Evolutionary conservation across 2,329 filamentous ascomycete genomes (phyloP).

Genomic region (Helicocarpus griseus): DNA sequence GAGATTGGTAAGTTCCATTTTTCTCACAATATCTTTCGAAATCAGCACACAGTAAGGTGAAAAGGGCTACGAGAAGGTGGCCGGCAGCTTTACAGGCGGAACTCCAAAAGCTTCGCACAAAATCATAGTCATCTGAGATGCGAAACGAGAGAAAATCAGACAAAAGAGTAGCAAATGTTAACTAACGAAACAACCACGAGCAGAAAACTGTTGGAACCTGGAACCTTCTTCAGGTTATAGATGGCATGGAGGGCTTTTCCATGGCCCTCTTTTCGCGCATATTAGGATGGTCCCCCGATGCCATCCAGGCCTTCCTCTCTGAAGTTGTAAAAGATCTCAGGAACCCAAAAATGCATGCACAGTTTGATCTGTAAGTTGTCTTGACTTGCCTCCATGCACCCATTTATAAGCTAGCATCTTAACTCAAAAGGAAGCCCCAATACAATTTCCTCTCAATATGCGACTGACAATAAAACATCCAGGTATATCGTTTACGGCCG

Average conservation of each 20-base stretch:
- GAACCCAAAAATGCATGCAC: conserved; percentile 4
- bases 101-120: too few species aligned
- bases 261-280: conserved; percentile 10
- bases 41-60: too few species aligned
- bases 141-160: too few species aligned
- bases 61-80: too few species aligned
- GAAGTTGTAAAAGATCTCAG: conserved; percentile 2
- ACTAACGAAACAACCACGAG: not conserved
- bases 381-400: not conserved
- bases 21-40: too few species aligned
- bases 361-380: not conserved
- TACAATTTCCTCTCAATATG: not conserved
- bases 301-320: not conserved
- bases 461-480: not conserved
- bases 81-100: too few species aligned
- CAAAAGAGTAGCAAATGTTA: too few species aligned
- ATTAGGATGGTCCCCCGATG: conserved; percentile 12
- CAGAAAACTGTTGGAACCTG: conserved; percentile 15
- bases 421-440: not conserved
- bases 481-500: conserved; percentile 3
- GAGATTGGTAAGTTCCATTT: conserved; percentile 7
- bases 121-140: too few species aligned
- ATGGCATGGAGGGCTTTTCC: conserved; percentile 14
- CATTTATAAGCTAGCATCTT: not conserved
- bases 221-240: conserved; percentile 7